Base-by-base conservation (phyloP, 2,329 filamentous ascomycete species). In the Fusarium penzigii region DNA sequence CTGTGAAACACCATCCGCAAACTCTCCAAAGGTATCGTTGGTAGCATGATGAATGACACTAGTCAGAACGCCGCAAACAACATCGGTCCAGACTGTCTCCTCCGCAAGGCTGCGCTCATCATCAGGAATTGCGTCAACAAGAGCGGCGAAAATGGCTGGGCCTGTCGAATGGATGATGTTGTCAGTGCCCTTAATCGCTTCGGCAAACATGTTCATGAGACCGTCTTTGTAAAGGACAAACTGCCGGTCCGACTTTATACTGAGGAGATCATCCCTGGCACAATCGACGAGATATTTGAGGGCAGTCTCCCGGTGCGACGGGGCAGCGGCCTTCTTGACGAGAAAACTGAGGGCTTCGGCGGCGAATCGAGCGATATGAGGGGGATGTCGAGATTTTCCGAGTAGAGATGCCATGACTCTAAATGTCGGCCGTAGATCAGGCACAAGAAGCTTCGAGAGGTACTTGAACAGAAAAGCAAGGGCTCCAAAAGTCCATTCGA, bases 391-490 rank as follows among this genome's bases (percentile, higher is more conserved):
- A 51, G 86, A 80, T 70, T 89, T 92, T 57, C 93, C 94, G 29
- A 99, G 82, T 47, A 97, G 80, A 3, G 92, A 88, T 1, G 89
- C 83, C 76, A 99, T 85, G 47, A 94, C 84, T 65, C 90, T 83
- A 68, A 91, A 92, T 2, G 95, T 87, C 43, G 93, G 91, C 56
- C 89, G 81, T 57, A 99, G 74, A 67, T 99, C 90, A 5, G 91
- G 88, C 0, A 94, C 89, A 17, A 99, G 74, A 1, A 97, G 81
- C 58, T 90, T 86, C 2, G 92, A 95, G 6, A 99, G 82, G 67
- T 97, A 97, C 69, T 99, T 99, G 82, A 99, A 97, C 39, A 97
- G 79, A 79, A 95, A 99, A 42, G 94, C 92, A 50, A 99, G 78
- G 62, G 90, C 92, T 12, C 88, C 91, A 73, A 99, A 99, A 46